Conservation (phyloP, 2,329 filamentous ascomycete genomes). For the Blastomyces parvus region DNA sequence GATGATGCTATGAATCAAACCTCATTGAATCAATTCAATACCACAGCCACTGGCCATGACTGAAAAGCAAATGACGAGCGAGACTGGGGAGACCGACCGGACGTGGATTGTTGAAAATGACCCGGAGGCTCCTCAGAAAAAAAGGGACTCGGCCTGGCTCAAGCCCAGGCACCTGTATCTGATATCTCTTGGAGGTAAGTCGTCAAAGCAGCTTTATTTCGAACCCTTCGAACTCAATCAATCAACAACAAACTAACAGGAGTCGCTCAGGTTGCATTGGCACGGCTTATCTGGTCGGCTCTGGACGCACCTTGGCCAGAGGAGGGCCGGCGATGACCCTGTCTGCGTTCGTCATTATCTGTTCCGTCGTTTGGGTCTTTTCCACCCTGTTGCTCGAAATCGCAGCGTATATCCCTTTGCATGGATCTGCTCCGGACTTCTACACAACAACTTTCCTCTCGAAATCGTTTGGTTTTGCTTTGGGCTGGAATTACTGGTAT, state of each 20-base stretch:
- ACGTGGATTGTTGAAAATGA: background rate
- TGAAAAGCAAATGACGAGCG: background rate
- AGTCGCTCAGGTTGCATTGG: background rate
- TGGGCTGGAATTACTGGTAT: constrained; percentile 47
- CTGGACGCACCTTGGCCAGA: constrained; percentile 8
- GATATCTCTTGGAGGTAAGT: constrained; percentile 7
- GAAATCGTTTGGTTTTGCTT: constrained; percentile 35
- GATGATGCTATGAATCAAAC: background rate
- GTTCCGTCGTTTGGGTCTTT: constrained; percentile 9
- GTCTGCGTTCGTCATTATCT: constrained; percentile 1
- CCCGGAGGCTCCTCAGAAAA: background rate
- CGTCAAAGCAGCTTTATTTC: background rate
- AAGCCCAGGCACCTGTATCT: constrained; percentile 1
- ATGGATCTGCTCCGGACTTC: constrained; percentile 8
- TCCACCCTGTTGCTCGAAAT: constrained; percentile 10
- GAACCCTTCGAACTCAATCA: background rate
- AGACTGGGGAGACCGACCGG: background rate
- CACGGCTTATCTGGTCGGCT: constrained; percentile 9
- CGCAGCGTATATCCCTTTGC: constrained; percentile 10
- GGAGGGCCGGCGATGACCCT: constrained; percentile 3
- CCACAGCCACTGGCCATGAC: background rate
- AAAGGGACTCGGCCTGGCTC: background rate
- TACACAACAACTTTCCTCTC: constrained; percentile 16
- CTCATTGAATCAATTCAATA: background rate
- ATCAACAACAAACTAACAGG: background rate